Evolutionary conservation across 2,329 filamentous ascomycete genomes (phyloP).

Genomic region (Fonsecaea erecta): DNA sequence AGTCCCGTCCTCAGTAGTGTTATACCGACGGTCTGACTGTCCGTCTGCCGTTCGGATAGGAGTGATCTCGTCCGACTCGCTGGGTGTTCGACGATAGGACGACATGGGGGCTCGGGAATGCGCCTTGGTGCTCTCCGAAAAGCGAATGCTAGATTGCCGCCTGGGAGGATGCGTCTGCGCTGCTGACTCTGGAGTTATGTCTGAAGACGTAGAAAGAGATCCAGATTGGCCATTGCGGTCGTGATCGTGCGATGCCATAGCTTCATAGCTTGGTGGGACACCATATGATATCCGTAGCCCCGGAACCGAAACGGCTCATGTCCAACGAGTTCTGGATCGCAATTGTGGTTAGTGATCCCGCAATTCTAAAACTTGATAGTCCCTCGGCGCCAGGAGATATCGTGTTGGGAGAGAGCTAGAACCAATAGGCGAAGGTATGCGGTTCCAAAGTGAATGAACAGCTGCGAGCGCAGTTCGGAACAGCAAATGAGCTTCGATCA

Average conservation of each 20-base stretch:
- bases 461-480: background rate
- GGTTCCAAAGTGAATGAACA: background rate
- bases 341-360: background rate
- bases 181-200: constrained; percentile 1
- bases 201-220: constrained; percentile 17
- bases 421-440: background rate
- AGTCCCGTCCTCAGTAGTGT: constrained; percentile 24
- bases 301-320: background rate
- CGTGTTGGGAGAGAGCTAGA: background rate
- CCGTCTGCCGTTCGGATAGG: constrained; percentile 34
- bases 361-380: background rate
- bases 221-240: constrained; percentile 16
- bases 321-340: background rate
- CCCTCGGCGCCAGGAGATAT: background rate
- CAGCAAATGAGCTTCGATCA: constrained; percentile 4
- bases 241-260: constrained; percentile 25
- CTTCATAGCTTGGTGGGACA: background rate
- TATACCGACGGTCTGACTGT: constrained; percentile 30
- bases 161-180: constrained; percentile 6
- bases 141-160: constrained; percentile 32
- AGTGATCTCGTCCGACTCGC: constrained; percentile 33
- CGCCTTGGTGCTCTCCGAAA: constrained; percentile 31
- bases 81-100: constrained; percentile 18
- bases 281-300: constrained; percentile 6
- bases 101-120: constrained; percentile 32